Conservation (phyloP, 2,329 filamentous ascomycete genomes). For the Trichoderma cornu-damae region DNA sequence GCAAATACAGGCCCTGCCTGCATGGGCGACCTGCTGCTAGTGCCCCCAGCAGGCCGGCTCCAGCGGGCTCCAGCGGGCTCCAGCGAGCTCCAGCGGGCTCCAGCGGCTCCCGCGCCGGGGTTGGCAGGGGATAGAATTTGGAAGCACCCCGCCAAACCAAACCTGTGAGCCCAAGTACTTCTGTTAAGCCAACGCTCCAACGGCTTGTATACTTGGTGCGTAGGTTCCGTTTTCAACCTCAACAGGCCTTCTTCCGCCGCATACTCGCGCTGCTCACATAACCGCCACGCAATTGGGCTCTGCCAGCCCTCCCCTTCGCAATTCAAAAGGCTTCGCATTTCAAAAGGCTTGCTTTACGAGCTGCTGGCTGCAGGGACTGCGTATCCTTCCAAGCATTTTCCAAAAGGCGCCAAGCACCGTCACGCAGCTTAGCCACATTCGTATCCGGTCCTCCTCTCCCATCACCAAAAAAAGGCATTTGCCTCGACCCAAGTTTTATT, state of each 20-base stretch:
- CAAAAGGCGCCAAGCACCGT: constrained; percentile 6
- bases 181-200: background rate
- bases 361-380: background rate
- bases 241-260: constrained; percentile 1
- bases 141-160: constrained; percentile 4
- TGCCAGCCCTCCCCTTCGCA: background rate
- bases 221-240: background rate
- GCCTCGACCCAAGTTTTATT: background rate
- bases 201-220: background rate
- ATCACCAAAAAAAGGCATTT: background rate
- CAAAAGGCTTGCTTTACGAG: background rate
- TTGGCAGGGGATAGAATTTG: background rate
- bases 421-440: background rate
- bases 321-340: background rate
- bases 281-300: background rate
- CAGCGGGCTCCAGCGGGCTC: constrained; percentile 12
- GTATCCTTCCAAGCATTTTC: background rate
- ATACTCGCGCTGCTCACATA: background rate
- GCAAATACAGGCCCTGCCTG: background rate
- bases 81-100: background rate
- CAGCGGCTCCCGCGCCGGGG: constrained; percentile 15
- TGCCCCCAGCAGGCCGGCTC: background rate
- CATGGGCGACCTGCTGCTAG: background rate
- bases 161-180: too few species aligned
- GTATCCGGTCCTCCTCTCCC: background rate